These are phyloP conservation scores for Cladosporium sphaerospermum DNA, from an alignment of 2,329 filamentous ascomycete species.

Conservation along the genomic window DNA sequence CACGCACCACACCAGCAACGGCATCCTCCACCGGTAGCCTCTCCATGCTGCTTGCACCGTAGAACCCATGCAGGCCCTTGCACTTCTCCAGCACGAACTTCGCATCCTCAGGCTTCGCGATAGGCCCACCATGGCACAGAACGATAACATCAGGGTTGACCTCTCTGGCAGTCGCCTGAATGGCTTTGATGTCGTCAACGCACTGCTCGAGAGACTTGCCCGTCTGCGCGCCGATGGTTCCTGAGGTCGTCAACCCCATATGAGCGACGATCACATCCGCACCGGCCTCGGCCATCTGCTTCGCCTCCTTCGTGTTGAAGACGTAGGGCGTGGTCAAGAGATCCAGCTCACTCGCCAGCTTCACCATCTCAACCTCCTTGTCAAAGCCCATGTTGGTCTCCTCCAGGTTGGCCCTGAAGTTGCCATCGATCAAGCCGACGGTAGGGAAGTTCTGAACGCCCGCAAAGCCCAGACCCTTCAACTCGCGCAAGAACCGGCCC, in stretches of 20 bases:
- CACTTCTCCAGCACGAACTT: slow-evolving; percentile 56
- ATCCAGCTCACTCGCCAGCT: slow-evolving; percentile 52
- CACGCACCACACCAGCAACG: slow-evolving; percentile 52
- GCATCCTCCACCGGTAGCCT: slow-evolving; percentile 61
- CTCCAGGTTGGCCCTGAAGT: slow-evolving; percentile 61
- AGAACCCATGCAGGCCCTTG: slow-evolving; percentile 64
- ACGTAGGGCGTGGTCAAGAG: slow-evolving; percentile 66
- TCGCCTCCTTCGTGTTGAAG: slow-evolving; percentile 57
- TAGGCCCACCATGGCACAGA: slow-evolving; percentile 65
- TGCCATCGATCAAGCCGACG: slow-evolving; percentile 63
- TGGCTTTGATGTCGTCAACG: slow-evolving; percentile 55
- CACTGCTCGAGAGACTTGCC: slow-evolving; percentile 60
- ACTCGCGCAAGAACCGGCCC: slow-evolving; percentile 51
- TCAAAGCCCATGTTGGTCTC: slow-evolving; percentile 67
- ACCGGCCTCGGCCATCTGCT: slow-evolving; percentile 57
- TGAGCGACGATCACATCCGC: slow-evolving; percentile 64
- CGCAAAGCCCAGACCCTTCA: slow-evolving; percentile 58
- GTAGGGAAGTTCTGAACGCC: slow-evolving; percentile 71
- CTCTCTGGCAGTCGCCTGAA: slow-evolving; percentile 53
- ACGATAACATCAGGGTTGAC: slow-evolving; percentile 57
- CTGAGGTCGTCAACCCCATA: slow-evolving; percentile 60
- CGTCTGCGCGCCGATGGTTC: slow-evolving; percentile 58
- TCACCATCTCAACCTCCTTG: slow-evolving; percentile 61
- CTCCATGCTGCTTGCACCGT: slow-evolving; percentile 65
- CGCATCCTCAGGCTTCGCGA: slow-evolving; percentile 58